phyloP scores from a whole-genome alignment of 75 land plant genomes.

The Picea glauca region DNA sequence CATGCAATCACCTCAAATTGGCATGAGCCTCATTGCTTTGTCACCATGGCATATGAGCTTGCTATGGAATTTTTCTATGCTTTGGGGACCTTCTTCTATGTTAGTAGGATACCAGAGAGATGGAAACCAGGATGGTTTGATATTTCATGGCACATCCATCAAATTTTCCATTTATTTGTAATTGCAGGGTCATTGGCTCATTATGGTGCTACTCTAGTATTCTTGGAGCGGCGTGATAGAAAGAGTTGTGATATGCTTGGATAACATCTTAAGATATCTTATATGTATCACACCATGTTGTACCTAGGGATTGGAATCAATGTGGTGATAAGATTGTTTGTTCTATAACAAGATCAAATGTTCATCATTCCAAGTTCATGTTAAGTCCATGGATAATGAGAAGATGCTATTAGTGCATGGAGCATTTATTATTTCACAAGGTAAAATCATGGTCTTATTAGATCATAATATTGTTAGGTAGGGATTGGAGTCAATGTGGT shows the following conservation, averaged over 20 bases:
- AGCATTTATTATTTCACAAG: background rate
- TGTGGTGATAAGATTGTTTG: no score
- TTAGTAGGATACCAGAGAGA: constrained; percentile 62
- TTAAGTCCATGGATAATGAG: background rate
- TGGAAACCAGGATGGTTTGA: constrained; percentile 76
- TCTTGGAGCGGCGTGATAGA: constrained; percentile 50
- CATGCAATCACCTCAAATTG: constrained; percentile 53
- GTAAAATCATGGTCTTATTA: background rate
- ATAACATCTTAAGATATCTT: no score
- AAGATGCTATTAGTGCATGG: background rate
- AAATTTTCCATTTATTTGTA: constrained; percentile 86
- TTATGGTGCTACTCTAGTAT: constrained; percentile 35
- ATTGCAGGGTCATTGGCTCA: constrained; percentile 62
- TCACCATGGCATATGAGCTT: constrained; percentile 47
- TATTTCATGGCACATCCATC: constrained; percentile 78
- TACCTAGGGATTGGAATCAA: no score
- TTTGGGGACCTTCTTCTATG: constrained; percentile 55
- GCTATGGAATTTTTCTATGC: constrained; percentile 57
- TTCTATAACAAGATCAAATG: no score
- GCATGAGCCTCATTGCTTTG: constrained; percentile 34
- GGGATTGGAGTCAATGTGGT: no score
- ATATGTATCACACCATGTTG: no score
- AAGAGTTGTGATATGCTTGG: background rate
- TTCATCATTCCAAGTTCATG: background rate
- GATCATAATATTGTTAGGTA: background rate